Evolutionary conservation across 1,139 yeast genomes (phyloP).

Genomic region (Yamadazyma atlantica): DNA sequence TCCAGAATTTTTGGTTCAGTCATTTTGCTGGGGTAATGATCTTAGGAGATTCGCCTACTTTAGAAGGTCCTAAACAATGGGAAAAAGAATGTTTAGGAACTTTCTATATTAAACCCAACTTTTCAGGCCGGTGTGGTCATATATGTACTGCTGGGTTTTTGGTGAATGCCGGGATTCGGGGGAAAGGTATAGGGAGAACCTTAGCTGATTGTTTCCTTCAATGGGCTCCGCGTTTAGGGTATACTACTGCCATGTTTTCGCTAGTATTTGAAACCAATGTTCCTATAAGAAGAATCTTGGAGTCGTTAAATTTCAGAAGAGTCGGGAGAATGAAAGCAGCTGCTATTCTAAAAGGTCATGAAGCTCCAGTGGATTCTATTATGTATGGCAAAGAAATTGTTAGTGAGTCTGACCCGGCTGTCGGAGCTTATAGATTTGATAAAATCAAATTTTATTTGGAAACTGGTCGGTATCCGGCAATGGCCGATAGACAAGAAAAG

Average conservation of each 20-base stretch:
- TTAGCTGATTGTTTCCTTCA: constrained; percentile 79
- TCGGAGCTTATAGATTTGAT: constrained; percentile 68
- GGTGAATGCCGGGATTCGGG: constrained; percentile 89
- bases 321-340: constrained; percentile 82
- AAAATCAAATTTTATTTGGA: constrained; percentile 75
- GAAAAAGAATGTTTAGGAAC: constrained; percentile 87
- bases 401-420: constrained; percentile 47
- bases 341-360: constrained; percentile 82
- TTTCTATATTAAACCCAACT: constrained; percentile 81
- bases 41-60: constrained; percentile 64
- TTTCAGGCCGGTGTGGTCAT: constrained; percentile 90
- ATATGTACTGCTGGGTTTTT: constrained; percentile 88
- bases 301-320: constrained; percentile 71
- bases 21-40: constrained; percentile 87
- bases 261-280: constrained; percentile 86
- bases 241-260: constrained; percentile 79
- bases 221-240: constrained; percentile 91
- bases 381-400: constrained; percentile 64
- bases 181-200: constrained; percentile 89
- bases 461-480: constrained; percentile 84
- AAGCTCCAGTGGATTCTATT: constrained; percentile 77
- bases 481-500: constrained; percentile 79
- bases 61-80: constrained; percentile 72
- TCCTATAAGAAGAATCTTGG: constrained; percentile 79
- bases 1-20: constrained; percentile 83